Evolutionary conservation across 805 yeast genomes (phyloP).

Genomic region (Lipomyces chichibuensis): DNA sequence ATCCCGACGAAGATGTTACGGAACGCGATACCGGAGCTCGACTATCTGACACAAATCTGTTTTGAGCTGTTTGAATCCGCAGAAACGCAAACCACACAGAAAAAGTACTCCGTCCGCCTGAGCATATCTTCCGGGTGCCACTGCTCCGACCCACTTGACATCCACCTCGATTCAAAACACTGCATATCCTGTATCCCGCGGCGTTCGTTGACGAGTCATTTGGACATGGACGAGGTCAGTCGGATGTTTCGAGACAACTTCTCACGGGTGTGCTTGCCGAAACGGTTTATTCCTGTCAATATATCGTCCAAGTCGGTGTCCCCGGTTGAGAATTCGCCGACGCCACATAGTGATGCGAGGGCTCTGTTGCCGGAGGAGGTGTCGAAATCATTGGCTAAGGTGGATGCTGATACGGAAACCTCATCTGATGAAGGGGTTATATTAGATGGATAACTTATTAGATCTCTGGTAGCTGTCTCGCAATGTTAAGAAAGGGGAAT

Average conservation of each 20-base stretch:
- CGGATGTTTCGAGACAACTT: slow-evolving; percentile 81
- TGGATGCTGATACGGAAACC: neutral
- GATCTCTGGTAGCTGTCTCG: no score
- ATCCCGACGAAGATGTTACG: slow-evolving; percentile 94
- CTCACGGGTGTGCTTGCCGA: slow-evolving; percentile 85
- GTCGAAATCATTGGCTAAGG: neutral
- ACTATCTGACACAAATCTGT: slow-evolving; percentile 89
- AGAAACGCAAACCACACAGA: slow-evolving; percentile 46
- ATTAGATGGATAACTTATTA: neutral
- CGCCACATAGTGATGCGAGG: neutral
- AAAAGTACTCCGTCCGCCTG: slow-evolving; percentile 85
- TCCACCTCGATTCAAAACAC: slow-evolving; percentile 93
- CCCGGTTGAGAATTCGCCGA: neutral
- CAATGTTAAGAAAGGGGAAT: no score
- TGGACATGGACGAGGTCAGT: slow-evolving; percentile 86
- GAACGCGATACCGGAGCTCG: slow-evolving; percentile 94
- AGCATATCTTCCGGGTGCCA: slow-evolving; percentile 98
- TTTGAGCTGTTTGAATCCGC: slow-evolving; percentile 86
- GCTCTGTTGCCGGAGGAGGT: neutral
- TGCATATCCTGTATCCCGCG: slow-evolving; percentile 95
- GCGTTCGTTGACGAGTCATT: slow-evolving; percentile 84
- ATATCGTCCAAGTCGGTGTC: slow-evolving; percentile 44
- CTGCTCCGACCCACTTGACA: slow-evolving; percentile 96
- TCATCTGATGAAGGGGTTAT: neutral
- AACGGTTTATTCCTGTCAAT: slow-evolving; percentile 69